A percentile compares a stretch with the other conserved stretches of the same genome.
Evolutionary conservation across 2,329 filamentous ascomycete species (phyloP).

Genomic region (Fusarium dlaminii): DNA sequence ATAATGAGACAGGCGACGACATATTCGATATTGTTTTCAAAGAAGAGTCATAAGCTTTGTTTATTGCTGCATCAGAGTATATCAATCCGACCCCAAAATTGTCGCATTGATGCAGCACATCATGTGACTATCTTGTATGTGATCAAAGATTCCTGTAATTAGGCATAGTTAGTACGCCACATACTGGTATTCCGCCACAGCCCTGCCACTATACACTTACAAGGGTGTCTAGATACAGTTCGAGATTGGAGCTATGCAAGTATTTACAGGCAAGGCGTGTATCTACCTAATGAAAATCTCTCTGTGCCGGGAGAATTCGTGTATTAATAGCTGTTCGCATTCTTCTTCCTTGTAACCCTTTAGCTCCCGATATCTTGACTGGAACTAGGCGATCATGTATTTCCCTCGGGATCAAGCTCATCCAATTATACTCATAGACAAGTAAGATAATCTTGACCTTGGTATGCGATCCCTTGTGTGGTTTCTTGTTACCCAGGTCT

Average conservation of each 20-base stretch:
- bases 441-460: background rate
- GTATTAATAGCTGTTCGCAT: background rate
- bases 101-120: background rate
- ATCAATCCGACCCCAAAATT: background rate
- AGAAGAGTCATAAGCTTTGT: fast-evolving
- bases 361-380: background rate
- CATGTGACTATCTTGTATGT: background rate
- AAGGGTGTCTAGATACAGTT: fast-evolving
- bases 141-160: fast-evolving
- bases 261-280: background rate
- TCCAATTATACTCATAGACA: background rate
- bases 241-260: background rate
- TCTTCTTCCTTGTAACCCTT: background rate
- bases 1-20: fast-evolving
- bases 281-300: background rate
- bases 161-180: background rate
- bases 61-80: fast-evolving
- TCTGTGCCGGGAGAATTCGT: background rate
- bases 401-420: background rate
- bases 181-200: fast-evolving
- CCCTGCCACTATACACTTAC: background rate
- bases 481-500: fast-evolving
- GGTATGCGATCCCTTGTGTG: background rate
- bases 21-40: fast-evolving
- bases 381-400: background rate